Conservation (phyloP, 2,329 filamentous ascomycete species). For the Ambrosiella cleistominuta region DNA sequence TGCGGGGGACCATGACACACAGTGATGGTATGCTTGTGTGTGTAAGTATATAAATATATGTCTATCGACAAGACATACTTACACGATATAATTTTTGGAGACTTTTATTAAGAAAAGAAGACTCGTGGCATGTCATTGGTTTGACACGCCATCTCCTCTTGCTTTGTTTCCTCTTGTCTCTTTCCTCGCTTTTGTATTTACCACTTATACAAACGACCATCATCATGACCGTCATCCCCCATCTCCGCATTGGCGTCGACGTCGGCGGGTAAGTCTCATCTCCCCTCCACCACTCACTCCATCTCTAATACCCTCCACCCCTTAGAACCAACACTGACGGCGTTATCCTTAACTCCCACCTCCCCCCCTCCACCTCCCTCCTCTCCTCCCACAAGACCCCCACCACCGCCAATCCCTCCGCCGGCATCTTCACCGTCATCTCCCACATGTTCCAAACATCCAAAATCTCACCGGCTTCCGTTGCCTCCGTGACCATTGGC, state of each 20-base stretch:
- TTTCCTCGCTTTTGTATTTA: not conserved
- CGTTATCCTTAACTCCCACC: constrained; percentile 29
- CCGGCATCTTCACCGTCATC: constrained; percentile 30
- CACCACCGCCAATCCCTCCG: constrained; percentile 30
- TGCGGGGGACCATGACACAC: no score
- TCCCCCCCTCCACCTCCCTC: constrained; percentile 18
- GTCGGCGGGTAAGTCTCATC: constrained; percentile 20
- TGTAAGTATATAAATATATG: no score
- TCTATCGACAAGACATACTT: no score
- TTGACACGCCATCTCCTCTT: not conserved
- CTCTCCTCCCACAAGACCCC: constrained; percentile 26
- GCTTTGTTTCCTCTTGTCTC: constrained; percentile 8
- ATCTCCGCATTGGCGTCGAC: constrained; percentile 23
- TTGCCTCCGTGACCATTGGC: constrained; percentile 34
- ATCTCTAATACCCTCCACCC: not conserved
- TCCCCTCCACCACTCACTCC: not conserved
- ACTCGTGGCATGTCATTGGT: no score
- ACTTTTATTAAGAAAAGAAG: no score
- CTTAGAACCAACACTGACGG: constrained; percentile 35
- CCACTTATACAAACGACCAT: not conserved
- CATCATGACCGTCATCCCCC: constrained; percentile 13
- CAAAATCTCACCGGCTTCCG: constrained; percentile 19
- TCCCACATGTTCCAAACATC: constrained; percentile 24
- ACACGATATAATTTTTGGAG: no score
- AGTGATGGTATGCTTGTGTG: no score